Evolutionary conservation across 352 stramenopile species (phyloP).

Genomic region (Pythium folliculosum): DNA sequence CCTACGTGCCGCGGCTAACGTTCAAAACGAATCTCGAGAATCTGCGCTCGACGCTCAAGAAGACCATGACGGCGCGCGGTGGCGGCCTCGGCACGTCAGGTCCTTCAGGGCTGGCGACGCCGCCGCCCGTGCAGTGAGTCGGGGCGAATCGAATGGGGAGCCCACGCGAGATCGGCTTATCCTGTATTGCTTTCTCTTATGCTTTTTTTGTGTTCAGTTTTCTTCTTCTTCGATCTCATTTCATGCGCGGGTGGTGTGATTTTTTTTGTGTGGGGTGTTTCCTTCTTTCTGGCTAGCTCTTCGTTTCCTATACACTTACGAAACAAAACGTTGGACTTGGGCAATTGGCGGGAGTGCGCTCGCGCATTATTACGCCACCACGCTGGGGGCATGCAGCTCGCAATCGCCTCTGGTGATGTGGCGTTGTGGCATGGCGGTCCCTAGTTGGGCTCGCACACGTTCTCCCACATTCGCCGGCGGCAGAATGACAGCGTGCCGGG

Average conservation of each 20-base stretch:
- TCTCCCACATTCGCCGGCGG: slow-evolving; percentile 71
- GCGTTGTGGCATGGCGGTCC: not conserved
- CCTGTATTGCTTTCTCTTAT: slow-evolving; percentile 13
- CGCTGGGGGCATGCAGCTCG: not conserved
- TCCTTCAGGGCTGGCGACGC: slow-evolving; percentile 5
- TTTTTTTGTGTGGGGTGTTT: not conserved
- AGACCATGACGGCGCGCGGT: slow-evolving; percentile 27
- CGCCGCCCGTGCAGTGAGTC: slow-evolving; percentile 6
- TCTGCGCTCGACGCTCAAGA: slow-evolving; percentile 23
- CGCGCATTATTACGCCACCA: too few relatives aligned
- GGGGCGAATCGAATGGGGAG: not conserved
- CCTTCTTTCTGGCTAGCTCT: not conserved
- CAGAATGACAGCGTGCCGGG: slow-evolving; percentile 38
- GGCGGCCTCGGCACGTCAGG: not conserved
- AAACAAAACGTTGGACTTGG: not conserved
- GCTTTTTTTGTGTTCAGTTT: not conserved
- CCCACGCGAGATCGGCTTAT: not conserved
- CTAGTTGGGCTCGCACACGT: slow-evolving; percentile 45
- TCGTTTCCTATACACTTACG: not conserved
- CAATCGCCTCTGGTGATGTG: too few relatives aligned
- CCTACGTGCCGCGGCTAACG: slow-evolving; percentile 9
- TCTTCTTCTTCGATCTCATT: not conserved
- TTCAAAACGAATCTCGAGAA: slow-evolving; percentile 32
- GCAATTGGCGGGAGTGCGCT: too few relatives aligned
- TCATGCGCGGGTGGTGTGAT: not conserved